These are phyloP conservation scores for Nemania sp. DNA, from an alignment of 2,329 filamentous ascomycete species.

Conservation along the genomic window DNA sequence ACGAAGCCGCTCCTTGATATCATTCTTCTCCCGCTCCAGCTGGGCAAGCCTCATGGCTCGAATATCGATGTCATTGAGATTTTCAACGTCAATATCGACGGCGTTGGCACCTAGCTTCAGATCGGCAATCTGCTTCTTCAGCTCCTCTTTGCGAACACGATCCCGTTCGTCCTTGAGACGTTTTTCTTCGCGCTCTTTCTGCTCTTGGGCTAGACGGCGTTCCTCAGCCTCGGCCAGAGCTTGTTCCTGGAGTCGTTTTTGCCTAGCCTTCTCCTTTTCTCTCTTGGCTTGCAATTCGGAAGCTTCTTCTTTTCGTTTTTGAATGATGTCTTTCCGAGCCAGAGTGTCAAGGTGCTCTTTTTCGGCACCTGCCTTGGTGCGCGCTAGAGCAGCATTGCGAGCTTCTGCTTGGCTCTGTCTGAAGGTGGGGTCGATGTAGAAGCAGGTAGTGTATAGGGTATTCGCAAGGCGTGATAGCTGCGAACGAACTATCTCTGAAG, in stretches of 20 bases:
- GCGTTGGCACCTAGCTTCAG: slow-evolving; percentile 86
- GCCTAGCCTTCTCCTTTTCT: slow-evolving; percentile 89
- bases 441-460: slow-evolving; percentile 88
- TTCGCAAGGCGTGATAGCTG: slow-evolving; percentile 91
- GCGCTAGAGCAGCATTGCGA: slow-evolving; percentile 77
- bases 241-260: slow-evolving; percentile 84
- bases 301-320: slow-evolving; percentile 97
- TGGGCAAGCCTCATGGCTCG: slow-evolving; percentile 94
- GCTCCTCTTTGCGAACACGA: slow-evolving; percentile 87
- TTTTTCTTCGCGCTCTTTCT: slow-evolving; percentile 85
- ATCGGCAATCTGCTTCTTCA: slow-evolving; percentile 90
- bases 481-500: slow-evolving; percentile 94
- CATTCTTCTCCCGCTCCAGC: slow-evolving; percentile 97
- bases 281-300: slow-evolving; percentile 84
- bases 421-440: slow-evolving; percentile 91
- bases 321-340: slow-evolving; percentile 85
- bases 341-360: slow-evolving; percentile 87
- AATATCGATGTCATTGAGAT: slow-evolving; percentile 87
- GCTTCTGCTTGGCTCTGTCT: slow-evolving; percentile 80
- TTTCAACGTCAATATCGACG: slow-evolving; percentile 74
- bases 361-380: slow-evolving; percentile 85
- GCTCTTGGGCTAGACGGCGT: slow-evolving; percentile 87
- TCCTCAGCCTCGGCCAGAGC: slow-evolving; percentile 89
- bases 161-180: slow-evolving; percentile 86
- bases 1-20: slow-evolving; percentile 86